Base-by-base conservation (phyloP, 2,329 filamentous ascomycete genomes). In the Monilinia fructicola region DNA sequence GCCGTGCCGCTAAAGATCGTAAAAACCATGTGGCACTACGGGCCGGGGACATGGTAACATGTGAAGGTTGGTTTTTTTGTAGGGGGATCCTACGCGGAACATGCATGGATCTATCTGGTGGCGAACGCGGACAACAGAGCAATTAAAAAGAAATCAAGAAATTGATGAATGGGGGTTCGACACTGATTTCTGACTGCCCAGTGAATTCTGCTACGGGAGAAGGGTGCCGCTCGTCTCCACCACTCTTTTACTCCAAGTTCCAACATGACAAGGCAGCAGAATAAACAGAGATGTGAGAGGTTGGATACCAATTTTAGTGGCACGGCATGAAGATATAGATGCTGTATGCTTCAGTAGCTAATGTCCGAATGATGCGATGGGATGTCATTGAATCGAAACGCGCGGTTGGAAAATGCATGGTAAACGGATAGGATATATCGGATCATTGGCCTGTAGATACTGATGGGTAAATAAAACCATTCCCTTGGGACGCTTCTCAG, bases 231-330 rank as follows among this genome's bases (percentile, higher is more conserved):
- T 31, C 26, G 40, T 61, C 58, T 52, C 58, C 58, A 61, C 58
- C 52, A 44, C 44, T 60, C 21, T 48, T 46, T 26, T 18, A 21
- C 55, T 42, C 12, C 23, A 46, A 60, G 56, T 48, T 14, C 56
- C 38, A 50, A 61, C 11, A 50, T 61, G 44, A 65, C 64, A 60
- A 65, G 64, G 64, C 64, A 65, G 42, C 64, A 65, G 64, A 35
- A 65, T 65, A 65, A 65, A 65, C 46, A 35, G 64, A 44, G 55
- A 48, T 9, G 23, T 65, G 55, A 65, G 64, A 65, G 64, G 64
- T 59, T 42, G 46, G 44, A 50, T 23, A 12, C 0, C 6, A 44
- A 12, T 35, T 61, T 44, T 65, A 61, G 54, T 65, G 46, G 35
- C 46, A 65, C 64, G 54, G 46, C 46, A 61, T 52, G 46, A 65